Evolutionary conservation across 805 yeast species (phyloP).

Genomic region (Suhomyces pyralidae): DNA sequence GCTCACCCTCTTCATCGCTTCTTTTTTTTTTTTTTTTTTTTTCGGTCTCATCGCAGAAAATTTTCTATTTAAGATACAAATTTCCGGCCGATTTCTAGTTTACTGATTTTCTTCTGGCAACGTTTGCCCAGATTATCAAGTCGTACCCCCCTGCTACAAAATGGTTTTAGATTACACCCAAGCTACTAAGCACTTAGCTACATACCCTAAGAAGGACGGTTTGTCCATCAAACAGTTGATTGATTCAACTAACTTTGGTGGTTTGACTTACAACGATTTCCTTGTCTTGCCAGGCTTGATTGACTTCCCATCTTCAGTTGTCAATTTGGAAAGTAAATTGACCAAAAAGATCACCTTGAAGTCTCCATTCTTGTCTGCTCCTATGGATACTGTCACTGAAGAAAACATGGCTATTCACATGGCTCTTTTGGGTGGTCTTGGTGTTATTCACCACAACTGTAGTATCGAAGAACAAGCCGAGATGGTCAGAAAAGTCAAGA

Average conservation of each 20-base stretch:
- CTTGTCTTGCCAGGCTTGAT: constrained; percentile 94
- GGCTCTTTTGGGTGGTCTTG: constrained; percentile 98
- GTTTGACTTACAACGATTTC: constrained; percentile 96
- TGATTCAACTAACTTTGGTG: constrained; percentile 90
- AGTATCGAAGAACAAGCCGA: constrained; percentile 96
- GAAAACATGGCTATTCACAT: constrained; percentile 95
- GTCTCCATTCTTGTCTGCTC: constrained; percentile 95
- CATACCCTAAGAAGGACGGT: constrained; percentile 78
- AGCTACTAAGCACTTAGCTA: constrained; percentile 66
- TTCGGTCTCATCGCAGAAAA: constrained; percentile 1
- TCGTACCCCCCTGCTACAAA: constrained; percentile 8
- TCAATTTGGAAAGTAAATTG: constrained; percentile 77
- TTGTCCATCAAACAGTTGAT: constrained; percentile 77
- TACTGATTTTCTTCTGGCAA: constrained; percentile 41
- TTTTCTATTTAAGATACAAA: neutral
- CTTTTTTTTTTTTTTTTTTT: neutral
- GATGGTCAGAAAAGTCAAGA: constrained; percentile 96
- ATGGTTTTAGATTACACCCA: constrained; percentile 44
- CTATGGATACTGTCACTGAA: constrained; percentile 99
- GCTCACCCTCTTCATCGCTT: neutral
- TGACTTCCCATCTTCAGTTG: constrained; percentile 76
- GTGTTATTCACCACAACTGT: constrained; percentile 97
- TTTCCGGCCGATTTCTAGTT: neutral
- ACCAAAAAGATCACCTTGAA: constrained; percentile 89
- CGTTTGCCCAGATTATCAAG: constrained; percentile 28